A percentile compares a stretch with the other conserved stretches of the same genome.
Evolutionary conservation across 2,329 filamentous ascomycete species (phyloP).

Genomic region (Ceratocystis albifundus): DNA sequence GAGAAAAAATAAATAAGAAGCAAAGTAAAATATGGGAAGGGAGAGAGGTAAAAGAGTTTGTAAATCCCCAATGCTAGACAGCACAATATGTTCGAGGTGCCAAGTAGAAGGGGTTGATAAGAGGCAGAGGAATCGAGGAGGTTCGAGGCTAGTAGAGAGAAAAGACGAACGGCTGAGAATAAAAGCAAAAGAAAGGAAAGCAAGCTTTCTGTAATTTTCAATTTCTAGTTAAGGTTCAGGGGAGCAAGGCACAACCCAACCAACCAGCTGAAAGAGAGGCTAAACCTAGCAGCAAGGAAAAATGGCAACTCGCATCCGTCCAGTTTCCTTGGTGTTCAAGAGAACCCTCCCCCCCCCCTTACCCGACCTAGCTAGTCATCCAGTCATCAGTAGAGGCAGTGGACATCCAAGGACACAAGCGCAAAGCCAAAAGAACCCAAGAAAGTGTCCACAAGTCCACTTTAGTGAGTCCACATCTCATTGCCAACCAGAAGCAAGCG

Average conservation of each 20-base stretch:
- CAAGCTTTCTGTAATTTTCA: constrained; percentile 16
- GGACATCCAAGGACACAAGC: neutral
- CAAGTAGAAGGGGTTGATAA: neutral
- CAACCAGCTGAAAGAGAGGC: constrained; percentile 10
- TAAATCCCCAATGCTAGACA: neutral
- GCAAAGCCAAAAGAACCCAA: constrained; percentile 11
- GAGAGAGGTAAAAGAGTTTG: neutral
- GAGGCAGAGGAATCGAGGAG: neutral
- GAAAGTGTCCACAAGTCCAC: constrained; percentile 13
- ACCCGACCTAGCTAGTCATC: neutral
- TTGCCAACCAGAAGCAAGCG: neutral
- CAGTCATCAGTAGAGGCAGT: constrained; percentile 9
- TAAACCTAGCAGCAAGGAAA: constrained; percentile 12
- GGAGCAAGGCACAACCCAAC: constrained; percentile 13
- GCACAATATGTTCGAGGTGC: neutral
- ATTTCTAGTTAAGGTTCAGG: constrained; percentile 15
- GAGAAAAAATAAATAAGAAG: neutral
- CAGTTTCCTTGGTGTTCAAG: neutral
- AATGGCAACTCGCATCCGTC: constrained; percentile 7
- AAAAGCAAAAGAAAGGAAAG: constrained; percentile 13
- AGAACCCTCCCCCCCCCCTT: too few relatives aligned
- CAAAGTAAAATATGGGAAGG: neutral
- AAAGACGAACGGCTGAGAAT: neutral
- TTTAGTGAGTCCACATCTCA: constrained; percentile 13
- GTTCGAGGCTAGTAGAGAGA: neutral